Evolutionary conservation across 495 filamentous ascomycete genomes (phyloP).

Genomic region (Saxophila tyrrhenica): DNA sequence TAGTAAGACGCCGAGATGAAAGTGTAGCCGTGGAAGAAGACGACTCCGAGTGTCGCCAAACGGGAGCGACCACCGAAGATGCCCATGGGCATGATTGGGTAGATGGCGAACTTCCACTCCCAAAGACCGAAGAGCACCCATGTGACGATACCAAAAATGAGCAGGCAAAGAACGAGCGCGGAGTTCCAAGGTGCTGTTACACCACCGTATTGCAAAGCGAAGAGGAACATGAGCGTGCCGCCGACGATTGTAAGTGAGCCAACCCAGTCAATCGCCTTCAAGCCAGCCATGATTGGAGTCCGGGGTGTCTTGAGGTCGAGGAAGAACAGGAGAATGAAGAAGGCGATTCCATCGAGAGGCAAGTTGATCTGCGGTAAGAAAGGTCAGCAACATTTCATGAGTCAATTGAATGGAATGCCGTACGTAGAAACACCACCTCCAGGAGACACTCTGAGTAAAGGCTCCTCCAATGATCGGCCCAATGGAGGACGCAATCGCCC

Average conservation of each 20-base stretch:
- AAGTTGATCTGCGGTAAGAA: no score
- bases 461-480: constrained; percentile 33
- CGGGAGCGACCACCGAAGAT: constrained; percentile 53
- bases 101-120: constrained; percentile 62
- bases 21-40: constrained; percentile 57
- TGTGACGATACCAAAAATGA: constrained; percentile 61
- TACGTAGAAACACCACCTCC: constrained; percentile 37
- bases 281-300: constrained; percentile 56
- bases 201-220: constrained; percentile 71
- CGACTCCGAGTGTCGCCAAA: constrained; percentile 44
- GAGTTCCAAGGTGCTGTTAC: constrained; percentile 66
- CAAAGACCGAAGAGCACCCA: constrained; percentile 51
- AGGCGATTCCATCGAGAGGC: constrained; percentile 60
- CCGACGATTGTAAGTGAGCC: constrained; percentile 57
- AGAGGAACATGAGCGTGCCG: constrained; percentile 71
- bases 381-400: no score
- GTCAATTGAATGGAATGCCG: no score
- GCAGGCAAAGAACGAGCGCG: constrained; percentile 61
- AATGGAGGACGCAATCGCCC: constrained; percentile 32
- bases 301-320: constrained; percentile 65
- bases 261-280: constrained; percentile 67
- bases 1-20: constrained; percentile 62
- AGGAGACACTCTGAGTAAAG: constrained; percentile 37
- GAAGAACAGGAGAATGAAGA: constrained; percentile 56
- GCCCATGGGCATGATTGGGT: constrained; percentile 64